Conservation (phyloP, 31 red algal species). For the Pterothamnion heteromorphum region DNA sequence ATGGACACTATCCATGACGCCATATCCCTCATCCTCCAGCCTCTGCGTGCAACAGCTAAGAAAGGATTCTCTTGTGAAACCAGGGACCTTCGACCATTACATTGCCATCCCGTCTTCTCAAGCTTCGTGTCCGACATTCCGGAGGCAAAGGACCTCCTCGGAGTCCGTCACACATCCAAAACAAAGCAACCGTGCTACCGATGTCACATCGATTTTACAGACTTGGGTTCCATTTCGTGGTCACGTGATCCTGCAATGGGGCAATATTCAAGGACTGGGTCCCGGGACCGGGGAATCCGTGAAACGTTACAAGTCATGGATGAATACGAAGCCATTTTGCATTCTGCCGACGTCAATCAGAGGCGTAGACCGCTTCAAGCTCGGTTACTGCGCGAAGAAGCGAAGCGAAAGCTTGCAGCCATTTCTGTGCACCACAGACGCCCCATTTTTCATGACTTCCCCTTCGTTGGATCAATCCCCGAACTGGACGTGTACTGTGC, state of each 20-base stretch:
- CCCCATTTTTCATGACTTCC: neutral
- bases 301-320: no score
- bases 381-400: no score
- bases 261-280: no score
- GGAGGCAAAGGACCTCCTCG: slow-evolving; percentile 24
- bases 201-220: neutral
- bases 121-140: neutral
- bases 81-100: neutral
- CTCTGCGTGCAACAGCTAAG: neutral
- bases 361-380: no score
- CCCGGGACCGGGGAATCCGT: no score
- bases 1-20: neutral
- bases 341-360: no score
- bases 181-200: neutral
- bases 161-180: neutral
- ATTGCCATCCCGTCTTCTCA: slow-evolving; percentile 3
- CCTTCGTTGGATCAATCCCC: neutral
- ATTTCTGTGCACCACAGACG: neutral
- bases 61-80: neutral
- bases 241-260: no score
- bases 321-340: no score
- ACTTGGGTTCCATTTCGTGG: no score
- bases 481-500: neutral
- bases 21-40: neutral
- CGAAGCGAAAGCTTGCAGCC: neutral